Conservation (phyloP, 805 yeast species). For the Brettanomyces nanus region DNA sequence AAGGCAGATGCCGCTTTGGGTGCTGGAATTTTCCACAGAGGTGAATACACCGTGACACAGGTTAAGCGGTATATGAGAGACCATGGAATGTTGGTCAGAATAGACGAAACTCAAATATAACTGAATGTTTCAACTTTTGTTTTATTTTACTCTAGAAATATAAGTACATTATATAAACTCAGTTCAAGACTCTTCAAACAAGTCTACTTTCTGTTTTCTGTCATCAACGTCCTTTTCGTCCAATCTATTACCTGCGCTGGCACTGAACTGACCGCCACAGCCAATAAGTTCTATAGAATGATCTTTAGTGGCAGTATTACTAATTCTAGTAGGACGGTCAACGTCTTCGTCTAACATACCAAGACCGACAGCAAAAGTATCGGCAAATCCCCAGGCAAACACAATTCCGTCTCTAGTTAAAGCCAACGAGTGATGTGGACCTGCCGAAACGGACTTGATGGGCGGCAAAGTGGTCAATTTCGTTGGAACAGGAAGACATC, state of each 20-base stretch:
- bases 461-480: slow-evolving; percentile 50
- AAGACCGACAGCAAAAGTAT: slow-evolving; percentile 91
- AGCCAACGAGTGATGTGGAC: slow-evolving; percentile 90
- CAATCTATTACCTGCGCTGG: slow-evolving; percentile 69
- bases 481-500: slow-evolving; percentile 84
- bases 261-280: slow-evolving; percentile 97
- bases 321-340: slow-evolving; percentile 79
- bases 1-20: slow-evolving; percentile 95
- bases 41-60: slow-evolving; percentile 79
- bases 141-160: no score
- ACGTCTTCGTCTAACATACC: slow-evolving; percentile 83
- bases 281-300: slow-evolving; percentile 65
- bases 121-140: slow-evolving; percentile 4
- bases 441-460: slow-evolving; percentile 59
- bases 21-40: slow-evolving; percentile 97
- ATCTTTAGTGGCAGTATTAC: slow-evolving; percentile 86
- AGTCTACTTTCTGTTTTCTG: slow-evolving; percentile 43
- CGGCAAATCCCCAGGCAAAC: slow-evolving; percentile 95
- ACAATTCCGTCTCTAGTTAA: slow-evolving; percentile 76
- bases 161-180: slow-evolving; percentile 5
- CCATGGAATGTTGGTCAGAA: slow-evolving; percentile 65
- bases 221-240: slow-evolving; percentile 45
- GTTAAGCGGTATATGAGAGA: slow-evolving; percentile 63
- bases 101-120: slow-evolving; percentile 45
- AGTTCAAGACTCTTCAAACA: slow-evolving; percentile 29